Conservation (phyloP, 208 protist genomes). For the Acanthamoeba sp. region DNA sequence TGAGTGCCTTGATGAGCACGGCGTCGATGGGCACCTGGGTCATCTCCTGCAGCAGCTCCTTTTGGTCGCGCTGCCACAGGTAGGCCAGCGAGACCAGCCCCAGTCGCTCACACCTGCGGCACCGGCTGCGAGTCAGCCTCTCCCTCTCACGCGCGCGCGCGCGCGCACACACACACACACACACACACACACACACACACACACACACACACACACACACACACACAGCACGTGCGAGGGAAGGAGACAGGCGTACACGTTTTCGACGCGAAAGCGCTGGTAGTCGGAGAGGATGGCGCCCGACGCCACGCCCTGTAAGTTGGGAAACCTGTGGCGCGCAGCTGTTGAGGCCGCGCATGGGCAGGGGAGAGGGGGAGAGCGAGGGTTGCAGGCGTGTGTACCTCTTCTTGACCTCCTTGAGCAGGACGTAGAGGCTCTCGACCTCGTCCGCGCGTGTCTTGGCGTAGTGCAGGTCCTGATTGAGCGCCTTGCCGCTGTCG, state of each 20-base stretch:
- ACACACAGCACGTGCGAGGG: neutral
- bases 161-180: neutral
- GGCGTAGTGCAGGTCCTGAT: slow-evolving; percentile 92
- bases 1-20: slow-evolving; percentile 95
- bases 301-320: slow-evolving; percentile 94
- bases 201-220: too few relatives aligned
- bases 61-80: slow-evolving; percentile 96
- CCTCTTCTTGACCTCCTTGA: slow-evolving; percentile 93
- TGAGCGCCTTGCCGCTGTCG: slow-evolving; percentile 86
- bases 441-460: slow-evolving; percentile 95
- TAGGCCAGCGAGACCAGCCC: slow-evolving; percentile 95
- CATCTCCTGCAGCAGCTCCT: slow-evolving; percentile 96
- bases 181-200: too few relatives aligned
- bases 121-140: neutral
- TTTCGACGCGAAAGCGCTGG: slow-evolving; percentile 98
- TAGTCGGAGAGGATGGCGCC: slow-evolving; percentile 99
- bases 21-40: slow-evolving; percentile 90
- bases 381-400: slow-evolving; percentile 83
- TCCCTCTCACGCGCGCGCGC: neutral
- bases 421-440: slow-evolving; percentile 96
- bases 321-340: slow-evolving; percentile 49
- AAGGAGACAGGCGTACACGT: slow-evolving; percentile 90
- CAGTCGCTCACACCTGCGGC: slow-evolving; percentile 88
- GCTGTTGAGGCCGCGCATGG: neutral
- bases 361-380: neutral